Conservation (phyloP, 176 grass and related monocot genomes). For the Canna indica region DNA sequence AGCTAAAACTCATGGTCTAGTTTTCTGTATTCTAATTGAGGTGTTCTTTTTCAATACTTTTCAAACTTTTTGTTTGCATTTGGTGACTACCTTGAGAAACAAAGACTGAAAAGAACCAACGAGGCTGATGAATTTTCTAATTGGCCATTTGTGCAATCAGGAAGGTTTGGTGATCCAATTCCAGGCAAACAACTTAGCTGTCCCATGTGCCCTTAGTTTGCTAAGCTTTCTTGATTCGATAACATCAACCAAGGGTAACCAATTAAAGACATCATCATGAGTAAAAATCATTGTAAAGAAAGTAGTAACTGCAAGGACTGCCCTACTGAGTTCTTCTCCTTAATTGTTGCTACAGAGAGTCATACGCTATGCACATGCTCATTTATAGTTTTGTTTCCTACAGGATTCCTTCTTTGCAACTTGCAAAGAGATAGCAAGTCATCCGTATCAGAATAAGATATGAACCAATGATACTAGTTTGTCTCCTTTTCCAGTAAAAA, state of each 20-base stretch:
- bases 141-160: background rate
- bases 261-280: background rate
- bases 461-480: constrained; percentile 1
- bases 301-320: background rate
- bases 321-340: background rate
- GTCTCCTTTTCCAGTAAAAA: background rate
- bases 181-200: background rate
- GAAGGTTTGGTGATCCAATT: constrained; percentile 5
- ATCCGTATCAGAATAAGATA: background rate
- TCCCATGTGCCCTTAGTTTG: background rate
- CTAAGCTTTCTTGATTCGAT: background rate
- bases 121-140: background rate
- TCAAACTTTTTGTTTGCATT: background rate
- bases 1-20: no score
- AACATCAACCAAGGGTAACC: background rate
- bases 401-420: background rate
- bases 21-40: no score
- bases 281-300: background rate
- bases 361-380: constrained; percentile 11
- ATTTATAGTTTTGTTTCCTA: constrained; percentile 4
- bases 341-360: background rate
- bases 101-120: background rate
- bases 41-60: no score
- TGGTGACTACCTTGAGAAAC: background rate
- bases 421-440: background rate